These are phyloP conservation scores for Heritiera littoralis DNA, from an alignment of 345 rosid species.

Conservation along the genomic window DNA sequence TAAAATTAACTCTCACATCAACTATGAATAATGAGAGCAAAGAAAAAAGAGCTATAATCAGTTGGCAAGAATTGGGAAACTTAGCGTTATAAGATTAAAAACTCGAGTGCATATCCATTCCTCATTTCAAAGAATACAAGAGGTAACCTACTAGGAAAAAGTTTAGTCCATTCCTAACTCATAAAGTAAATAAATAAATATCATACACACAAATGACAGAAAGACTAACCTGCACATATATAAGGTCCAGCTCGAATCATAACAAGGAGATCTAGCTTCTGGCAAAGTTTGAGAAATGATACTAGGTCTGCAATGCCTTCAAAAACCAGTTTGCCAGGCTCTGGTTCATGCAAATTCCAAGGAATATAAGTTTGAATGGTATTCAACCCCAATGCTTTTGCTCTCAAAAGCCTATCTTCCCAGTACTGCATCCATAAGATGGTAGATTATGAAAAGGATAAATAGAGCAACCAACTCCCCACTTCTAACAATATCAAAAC, in stretches of 20 bases:
- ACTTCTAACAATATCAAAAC: neutral
- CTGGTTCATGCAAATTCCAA: slow-evolving; percentile 97
- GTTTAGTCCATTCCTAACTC: neutral
- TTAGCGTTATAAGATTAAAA: neutral
- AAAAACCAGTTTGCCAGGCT: slow-evolving; percentile 65
- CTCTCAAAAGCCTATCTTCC: slow-evolving; percentile 88
- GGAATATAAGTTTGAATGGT: slow-evolving; percentile 88
- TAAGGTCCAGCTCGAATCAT: slow-evolving; percentile 97
- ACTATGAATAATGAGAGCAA: neutral
- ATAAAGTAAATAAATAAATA: slow-evolving; percentile 4
- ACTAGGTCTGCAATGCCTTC: slow-evolving; percentile 76
- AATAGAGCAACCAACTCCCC: slow-evolving; percentile 6
- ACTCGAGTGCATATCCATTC: neutral
- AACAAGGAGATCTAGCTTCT: slow-evolving; percentile 74
- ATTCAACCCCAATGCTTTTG: slow-evolving; percentile 86
- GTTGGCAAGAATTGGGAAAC: neutral
- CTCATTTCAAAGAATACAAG: neutral
- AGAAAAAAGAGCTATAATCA: neutral
- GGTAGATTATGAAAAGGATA: slow-evolving; percentile 6
- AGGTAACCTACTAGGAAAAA: neutral
- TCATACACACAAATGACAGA: neutral
- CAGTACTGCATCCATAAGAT: slow-evolving; percentile 55
- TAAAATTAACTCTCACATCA: neutral
- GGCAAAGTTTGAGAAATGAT: slow-evolving; percentile 74
- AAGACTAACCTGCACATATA: slow-evolving; percentile 76